These are phyloP conservation scores for Globisporangium cylindrosporum DNA, from an alignment of 352 stramenopile species.

Conservation along the genomic window DNA sequence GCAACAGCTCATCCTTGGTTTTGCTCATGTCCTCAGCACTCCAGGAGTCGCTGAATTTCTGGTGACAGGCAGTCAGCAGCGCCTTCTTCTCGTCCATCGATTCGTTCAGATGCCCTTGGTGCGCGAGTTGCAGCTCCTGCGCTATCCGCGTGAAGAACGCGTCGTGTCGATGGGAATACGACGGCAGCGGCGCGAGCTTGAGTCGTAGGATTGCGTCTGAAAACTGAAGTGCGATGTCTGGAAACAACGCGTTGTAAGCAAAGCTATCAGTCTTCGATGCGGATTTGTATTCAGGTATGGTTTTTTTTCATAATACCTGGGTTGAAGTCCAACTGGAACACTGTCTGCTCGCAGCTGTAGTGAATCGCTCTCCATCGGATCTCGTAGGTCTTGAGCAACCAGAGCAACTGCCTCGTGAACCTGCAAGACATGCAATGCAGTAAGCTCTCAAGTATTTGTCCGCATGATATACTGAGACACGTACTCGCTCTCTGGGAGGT, in stretches of 20 bases:
- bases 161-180: constrained; percentile 20
- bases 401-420: constrained; percentile 33
- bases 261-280: not conserved
- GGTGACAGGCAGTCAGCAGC: constrained; percentile 24
- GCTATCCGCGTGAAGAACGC: constrained; percentile 30
- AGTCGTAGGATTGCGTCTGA: constrained; percentile 28
- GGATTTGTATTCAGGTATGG: not conserved
- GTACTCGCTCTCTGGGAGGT: constrained; percentile 22
- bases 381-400: constrained; percentile 36
- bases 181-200: constrained; percentile 19
- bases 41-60: constrained; percentile 24
- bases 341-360: constrained; percentile 37
- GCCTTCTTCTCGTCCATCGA: constrained; percentile 35
- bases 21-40: not conserved
- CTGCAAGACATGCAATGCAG: constrained; percentile 17
- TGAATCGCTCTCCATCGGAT: constrained; percentile 49
- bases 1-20: constrained; percentile 15
- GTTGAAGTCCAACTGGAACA: constrained; percentile 50
- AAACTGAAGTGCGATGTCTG: constrained; percentile 38
- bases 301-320: constrained; percentile 24
- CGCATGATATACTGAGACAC: not conserved
- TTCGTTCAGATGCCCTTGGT: constrained; percentile 30
- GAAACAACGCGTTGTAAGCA: not conserved
- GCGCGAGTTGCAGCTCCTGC: constrained; percentile 39
- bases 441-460: no score